Base-by-base conservation (phyloP, 805 yeast genomes). In the Nematodospora valgi region DNA sequence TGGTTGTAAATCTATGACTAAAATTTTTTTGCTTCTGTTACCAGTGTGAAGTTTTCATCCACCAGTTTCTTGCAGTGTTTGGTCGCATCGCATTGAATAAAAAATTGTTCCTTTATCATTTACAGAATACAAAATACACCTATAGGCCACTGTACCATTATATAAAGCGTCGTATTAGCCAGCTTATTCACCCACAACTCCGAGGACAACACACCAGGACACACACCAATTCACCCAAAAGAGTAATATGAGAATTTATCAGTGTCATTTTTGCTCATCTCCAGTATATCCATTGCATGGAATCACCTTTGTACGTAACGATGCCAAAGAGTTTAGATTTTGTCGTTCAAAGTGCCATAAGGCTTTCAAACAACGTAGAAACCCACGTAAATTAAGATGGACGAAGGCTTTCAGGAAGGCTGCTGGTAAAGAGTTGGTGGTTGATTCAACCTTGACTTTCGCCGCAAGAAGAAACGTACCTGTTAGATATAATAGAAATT, bases 391-490 rank as follows among this genome's bases (percentile, higher is more conserved):
- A 66, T 80, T 89, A 65, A 85, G 78, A 68, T 93, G 98, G 98
- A 93, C 98, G 38, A 93, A 93, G 64, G 98, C 98, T 1, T 93
- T 93, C 76, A 80, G 98, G 70, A 93, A 93, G 64, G 95, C 98
- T 43, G 98, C 98, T 29, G 98, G 98, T 54, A 93, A 93, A 64
- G 98, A 93, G 61, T 77, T 93, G 73, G 96, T 95, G 16, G 98
- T 93, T 39, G 98, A 93, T 57, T 84, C 96, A 4, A 89, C 98
- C 4, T 75, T 93, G 54, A 86, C 98, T 1, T 93, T 93, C 64
- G 95, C 96, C 40, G 89, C 94, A 48, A 86, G 97, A 70, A 86
- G 98, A 74, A 89, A 93, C 59, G 93, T 93, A 30, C 98, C 98
- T 32, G 97, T 93, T 30, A 80, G 98, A 65, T 93, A 93, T 67